Percentiles rank a stretch among this genome's conserved stretches.
Evolutionary conservation across 768 basidiomycete genomes (phyloP).

Genomic region (Leucocoprinus sp.): DNA sequence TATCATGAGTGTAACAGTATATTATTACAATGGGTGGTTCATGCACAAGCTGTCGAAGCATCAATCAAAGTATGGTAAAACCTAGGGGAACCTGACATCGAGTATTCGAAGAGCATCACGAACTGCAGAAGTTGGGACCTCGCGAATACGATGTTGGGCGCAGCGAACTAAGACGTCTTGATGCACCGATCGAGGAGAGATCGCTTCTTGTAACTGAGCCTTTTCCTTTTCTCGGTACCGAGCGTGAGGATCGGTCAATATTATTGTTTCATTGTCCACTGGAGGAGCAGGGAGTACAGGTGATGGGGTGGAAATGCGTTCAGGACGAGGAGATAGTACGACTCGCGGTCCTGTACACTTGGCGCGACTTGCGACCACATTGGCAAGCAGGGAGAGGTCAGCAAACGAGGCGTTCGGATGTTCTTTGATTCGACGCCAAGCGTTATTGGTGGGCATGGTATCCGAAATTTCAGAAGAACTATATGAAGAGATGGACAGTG

Average conservation of each 20-base stretch:
- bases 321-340: slow-evolving; percentile 35
- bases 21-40: slow-evolving; percentile 8
- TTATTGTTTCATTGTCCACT: slow-evolving; percentile 21
- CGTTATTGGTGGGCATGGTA: slow-evolving; percentile 71
- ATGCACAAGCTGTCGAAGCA: slow-evolving; percentile 1
- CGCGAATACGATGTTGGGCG: slow-evolving; percentile 51
- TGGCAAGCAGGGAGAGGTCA: slow-evolving; percentile 76
- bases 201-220: slow-evolving; percentile 23
- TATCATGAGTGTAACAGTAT: slow-evolving; percentile 7
- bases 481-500: slow-evolving; percentile 15
- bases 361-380: slow-evolving; percentile 79
- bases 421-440: slow-evolving; percentile 78
- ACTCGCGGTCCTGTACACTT: slow-evolving; percentile 68
- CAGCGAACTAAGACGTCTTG: slow-evolving; percentile 56
- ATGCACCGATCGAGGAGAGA: slow-evolving; percentile 41
- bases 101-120: slow-evolving; percentile 68
- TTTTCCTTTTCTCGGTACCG: slow-evolving; percentile 35
- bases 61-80: slow-evolving; percentile 8
- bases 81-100: slow-evolving; percentile 50
- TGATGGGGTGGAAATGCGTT: slow-evolving; percentile 18
- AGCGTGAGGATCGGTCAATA: slow-evolving; percentile 48
- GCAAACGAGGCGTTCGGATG: slow-evolving; percentile 87
- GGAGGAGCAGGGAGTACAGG: slow-evolving; percentile 5
- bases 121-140: slow-evolving; percentile 68
- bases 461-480: slow-evolving; percentile 24